Conservation (phyloP, 495 filamentous ascomycete genomes). For the Arthonia radiata region DNA sequence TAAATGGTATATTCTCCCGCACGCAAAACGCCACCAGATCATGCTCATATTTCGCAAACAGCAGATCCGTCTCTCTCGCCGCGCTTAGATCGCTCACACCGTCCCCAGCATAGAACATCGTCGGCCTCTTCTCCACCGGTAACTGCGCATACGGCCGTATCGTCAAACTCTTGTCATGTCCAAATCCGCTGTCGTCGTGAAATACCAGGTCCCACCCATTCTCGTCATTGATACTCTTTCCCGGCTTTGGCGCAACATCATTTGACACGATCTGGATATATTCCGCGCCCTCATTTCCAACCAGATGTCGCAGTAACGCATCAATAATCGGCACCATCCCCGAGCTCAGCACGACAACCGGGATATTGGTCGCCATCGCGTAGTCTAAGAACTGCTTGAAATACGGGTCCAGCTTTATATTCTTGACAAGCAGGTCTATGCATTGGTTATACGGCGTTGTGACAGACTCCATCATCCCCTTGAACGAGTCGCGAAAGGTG, state of each 20-base stretch:
- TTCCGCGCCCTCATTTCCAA: conserved; percentile 47
- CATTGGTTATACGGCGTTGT: conserved; percentile 56
- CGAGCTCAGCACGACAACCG: conserved; percentile 69
- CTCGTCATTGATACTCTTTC: conserved; percentile 51
- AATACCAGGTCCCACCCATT: conserved; percentile 71
- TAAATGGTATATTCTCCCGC: conserved; percentile 53
- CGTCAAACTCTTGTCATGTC: conserved; percentile 79
- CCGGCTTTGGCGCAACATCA: conserved; percentile 35
- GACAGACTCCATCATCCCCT: conserved; percentile 66
- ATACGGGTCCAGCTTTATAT: conserved; percentile 67
- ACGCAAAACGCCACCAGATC: conserved; percentile 69
- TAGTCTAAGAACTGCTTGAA: conserved; percentile 74
- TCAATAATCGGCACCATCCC: conserved; percentile 86
- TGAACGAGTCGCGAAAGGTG: conserved; percentile 65
- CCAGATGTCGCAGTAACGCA: conserved; percentile 48
- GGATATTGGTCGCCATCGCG: conserved; percentile 55
- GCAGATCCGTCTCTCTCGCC: conserved; percentile 62
- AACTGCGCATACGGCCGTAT: conserved; percentile 62
- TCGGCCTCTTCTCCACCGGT: conserved; percentile 39
- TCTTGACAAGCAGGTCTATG: conserved; percentile 43
- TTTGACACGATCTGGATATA: conserved; percentile 74
- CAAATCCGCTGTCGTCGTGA: conserved; percentile 69
- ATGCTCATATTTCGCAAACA: conserved; percentile 74
- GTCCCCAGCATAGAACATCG: conserved; percentile 73
- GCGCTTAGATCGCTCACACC: conserved; percentile 77